A percentile compares a stretch with the other conserved stretches of the same genome.
phyloP scores from a whole-genome alignment of 2,329 filamentous ascomycete genomes.

The Clonostachys rhizophaga region DNA sequence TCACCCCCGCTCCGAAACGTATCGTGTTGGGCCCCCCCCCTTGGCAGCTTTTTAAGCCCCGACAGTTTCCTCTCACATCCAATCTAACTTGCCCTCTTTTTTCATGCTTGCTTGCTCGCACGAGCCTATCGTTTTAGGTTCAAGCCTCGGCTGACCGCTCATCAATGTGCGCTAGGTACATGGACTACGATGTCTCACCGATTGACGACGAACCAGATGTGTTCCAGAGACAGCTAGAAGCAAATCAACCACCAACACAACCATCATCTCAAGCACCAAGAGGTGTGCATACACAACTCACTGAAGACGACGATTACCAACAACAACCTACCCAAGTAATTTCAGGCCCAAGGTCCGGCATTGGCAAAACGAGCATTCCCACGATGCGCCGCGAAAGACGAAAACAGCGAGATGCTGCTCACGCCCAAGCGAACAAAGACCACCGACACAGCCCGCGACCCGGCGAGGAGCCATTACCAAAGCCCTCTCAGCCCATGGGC shows the following conservation, averaged over 20 bases:
- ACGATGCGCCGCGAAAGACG: conserved; percentile 46
- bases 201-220: conserved; percentile 39
- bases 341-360: conserved; percentile 9
- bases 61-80: not conserved
- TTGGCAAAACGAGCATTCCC: conserved; percentile 38
- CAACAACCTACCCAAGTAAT: not conserved
- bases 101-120: not conserved
- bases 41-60: too few relatives aligned
- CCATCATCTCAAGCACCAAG: conserved; percentile 7
- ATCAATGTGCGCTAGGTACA: not conserved
- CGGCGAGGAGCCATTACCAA: conserved; percentile 11
- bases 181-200: conserved; percentile 29
- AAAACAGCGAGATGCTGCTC: conserved; percentile 33
- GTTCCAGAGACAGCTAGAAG: conserved; percentile 19
- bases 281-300: conserved; percentile 6
- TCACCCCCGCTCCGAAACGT: not conserved
- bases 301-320: conserved; percentile 5
- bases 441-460: not conserved
- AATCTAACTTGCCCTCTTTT: not conserved
- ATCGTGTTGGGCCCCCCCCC: not conserved
- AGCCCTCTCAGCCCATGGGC: conserved; percentile 5
- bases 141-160: not conserved
- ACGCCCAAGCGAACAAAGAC: conserved; percentile 4
- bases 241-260: conserved; percentile 6
- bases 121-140: not conserved